Base-by-base conservation (phyloP, 78 protist genomes). In the Dictyostelium firmibasis region DNA sequence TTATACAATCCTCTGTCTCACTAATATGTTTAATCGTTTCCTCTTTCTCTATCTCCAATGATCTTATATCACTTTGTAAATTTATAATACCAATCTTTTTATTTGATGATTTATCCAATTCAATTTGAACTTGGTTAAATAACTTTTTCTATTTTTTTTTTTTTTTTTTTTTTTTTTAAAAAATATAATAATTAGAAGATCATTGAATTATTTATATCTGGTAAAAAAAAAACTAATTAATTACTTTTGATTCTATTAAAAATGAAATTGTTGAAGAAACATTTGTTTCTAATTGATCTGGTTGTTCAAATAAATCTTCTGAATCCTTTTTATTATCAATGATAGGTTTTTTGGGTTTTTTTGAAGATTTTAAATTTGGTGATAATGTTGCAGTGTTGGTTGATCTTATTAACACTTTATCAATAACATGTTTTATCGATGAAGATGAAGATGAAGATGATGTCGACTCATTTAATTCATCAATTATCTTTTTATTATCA, bases 231-330 rank as follows among this genome's bases (percentile, higher is more conserved):
- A n/a, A n/a, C n/a, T 38, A 25, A 62, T 4, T 9, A 70, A 2
- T 20, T 86, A 86, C 92, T 29, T 88, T 88, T 77, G 82, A 44
- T 79, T 88, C 93, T 33, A 88, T 67, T 35, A 88, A 67, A 20
- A 62, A 23, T 62, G 83, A 36, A 67, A 88, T 83, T 10, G 82
- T 36, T 1, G 93, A 50, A 4, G 77, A 57, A 10, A 88, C 53
- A 67, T 60, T 60, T 10, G 67, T n/a, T 67, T 88, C 86, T 44
- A 88, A 38, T 67, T 50, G 43, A 31, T 79, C 62, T 10, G 93
- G 85, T 41, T 79, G 76, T 50, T 88, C 62, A 23, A 88, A 79
- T 44, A 88, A 62, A 88, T 88, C 93, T 43, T 82, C 75, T 18
- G 36, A n/a, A 50, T 78, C 33, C 31, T 85, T 72, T 20, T 70